Evolutionary conservation across 768 basidiomycete species (phyloP), one percentile per base, ranked within the genome.

Genomic region (Boletus bicolor): DNA sequence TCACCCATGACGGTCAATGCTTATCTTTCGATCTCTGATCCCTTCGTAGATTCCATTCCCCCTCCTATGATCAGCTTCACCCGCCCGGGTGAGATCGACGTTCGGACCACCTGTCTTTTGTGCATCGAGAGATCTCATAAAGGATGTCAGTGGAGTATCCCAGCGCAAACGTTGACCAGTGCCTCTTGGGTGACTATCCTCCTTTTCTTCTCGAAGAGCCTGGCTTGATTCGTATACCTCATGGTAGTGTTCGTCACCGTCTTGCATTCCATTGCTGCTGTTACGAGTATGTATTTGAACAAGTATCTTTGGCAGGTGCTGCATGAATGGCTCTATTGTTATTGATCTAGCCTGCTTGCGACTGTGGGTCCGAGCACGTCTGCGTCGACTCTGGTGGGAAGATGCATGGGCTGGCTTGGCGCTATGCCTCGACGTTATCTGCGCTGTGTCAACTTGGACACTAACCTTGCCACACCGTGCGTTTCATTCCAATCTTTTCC

Each of bases 381-480:
- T 50, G 19, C 50, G 19, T 24, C 60, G 54, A 30, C 41, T 56
- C 36, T 60, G 58, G 60, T 60, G 60, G 54, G 54, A 61, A 34
- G 58, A 61, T 24, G 50, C n/a, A 26, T 60, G 58, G 53, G 51
- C 51, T 42, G 24, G 15, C 19, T 9, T 60, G 5, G 58, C 58
- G 10, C 24, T 56, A 30, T 53, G 35, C 45, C 11, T 50, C 32
- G 47, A 53, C 17, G 26, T 56, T 15, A 39, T 53, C 0, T 53
- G 41, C 50, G 58, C 41, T 4, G 54, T 60, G 15, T 46, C 60
- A 2, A 56, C 44, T 24, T 61, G 60, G 60, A 51, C 26, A 26
- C 17, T 56, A 21, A 43, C 11, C 17, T 43, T 53, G 17, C 54
- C 50, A 6, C 19, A 21, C 19, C 24, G 60, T 61, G 26, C 44